Percentiles rank a stretch among this genome's conserved stretches.
These are phyloP conservation scores for Ogataea populi-albae DNA, from an alignment of 805 yeast genomes.

Conservation along the genomic window DNA sequence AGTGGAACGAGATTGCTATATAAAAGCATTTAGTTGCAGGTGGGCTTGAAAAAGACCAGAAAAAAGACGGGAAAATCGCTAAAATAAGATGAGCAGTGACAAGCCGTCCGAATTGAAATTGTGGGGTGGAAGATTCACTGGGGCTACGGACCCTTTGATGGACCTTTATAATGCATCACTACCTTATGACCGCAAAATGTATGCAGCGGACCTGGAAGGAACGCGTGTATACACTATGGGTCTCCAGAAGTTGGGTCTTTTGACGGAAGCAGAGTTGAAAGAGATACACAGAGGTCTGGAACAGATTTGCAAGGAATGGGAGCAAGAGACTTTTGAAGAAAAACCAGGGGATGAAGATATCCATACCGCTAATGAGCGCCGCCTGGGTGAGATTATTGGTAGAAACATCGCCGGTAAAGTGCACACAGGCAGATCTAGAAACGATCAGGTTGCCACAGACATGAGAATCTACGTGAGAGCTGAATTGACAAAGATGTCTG, in stretches of 20 bases:
- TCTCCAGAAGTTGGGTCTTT: conserved; percentile 69
- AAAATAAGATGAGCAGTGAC: conserved; percentile 28
- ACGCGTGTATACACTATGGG: conserved; percentile 93
- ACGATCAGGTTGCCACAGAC: conserved; percentile 99
- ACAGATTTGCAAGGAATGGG: conserved; percentile 79
- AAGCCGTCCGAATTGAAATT: conserved; percentile 67
- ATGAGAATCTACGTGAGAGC: conserved; percentile 93
- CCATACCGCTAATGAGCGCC: conserved; percentile 97
- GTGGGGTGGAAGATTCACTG: conserved; percentile 99
- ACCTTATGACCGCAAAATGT: conserved; percentile 95
- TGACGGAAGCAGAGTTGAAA: conserved; percentile 66
- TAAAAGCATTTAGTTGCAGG: no score
- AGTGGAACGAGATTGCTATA: no score
- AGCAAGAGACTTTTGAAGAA: conserved; percentile 58
- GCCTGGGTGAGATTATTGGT: conserved; percentile 95
- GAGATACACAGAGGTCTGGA: conserved; percentile 85
- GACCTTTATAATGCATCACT: conserved; percentile 94
- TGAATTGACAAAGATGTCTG: conserved; percentile 58
- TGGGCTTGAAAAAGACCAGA: no score
- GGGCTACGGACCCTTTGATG: conserved; percentile 96
- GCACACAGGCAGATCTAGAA: conserved; percentile 98
- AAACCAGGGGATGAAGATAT: conserved; percentile 95
- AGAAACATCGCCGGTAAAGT: conserved; percentile 93
- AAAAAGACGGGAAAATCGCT: neutral
- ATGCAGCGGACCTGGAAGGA: conserved; percentile 89